Conservation (phyloP, 2,329 filamentous ascomycete genomes). For the Fusarium sp. region DNA sequence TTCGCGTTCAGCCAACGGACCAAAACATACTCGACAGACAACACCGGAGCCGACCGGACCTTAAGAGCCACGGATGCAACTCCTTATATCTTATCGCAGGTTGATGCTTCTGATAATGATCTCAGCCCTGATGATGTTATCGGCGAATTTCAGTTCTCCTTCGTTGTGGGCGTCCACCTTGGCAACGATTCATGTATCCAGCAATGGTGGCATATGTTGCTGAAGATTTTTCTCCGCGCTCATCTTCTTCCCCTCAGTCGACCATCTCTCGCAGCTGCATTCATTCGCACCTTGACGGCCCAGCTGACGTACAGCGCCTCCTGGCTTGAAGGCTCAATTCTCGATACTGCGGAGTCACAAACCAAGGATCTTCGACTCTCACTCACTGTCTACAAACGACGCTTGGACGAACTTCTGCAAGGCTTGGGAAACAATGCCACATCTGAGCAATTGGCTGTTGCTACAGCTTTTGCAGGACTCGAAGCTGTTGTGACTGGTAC, state of each 20-base stretch:
- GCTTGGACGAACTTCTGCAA: constrained; percentile 59
- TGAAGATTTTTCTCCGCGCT: constrained; percentile 62
- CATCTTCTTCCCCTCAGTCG: constrained; percentile 54
- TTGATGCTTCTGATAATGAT: constrained; percentile 44
- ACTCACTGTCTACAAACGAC: constrained; percentile 64
- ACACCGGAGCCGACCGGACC: constrained; percentile 52
- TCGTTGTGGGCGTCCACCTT: constrained; percentile 65
- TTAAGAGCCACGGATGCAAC: constrained; percentile 61
- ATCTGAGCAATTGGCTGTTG: constrained; percentile 55
- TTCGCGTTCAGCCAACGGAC: constrained; percentile 59
- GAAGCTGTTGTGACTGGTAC: constrained; percentile 47
- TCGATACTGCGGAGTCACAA: constrained; percentile 49
- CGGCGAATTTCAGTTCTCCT: constrained; percentile 70
- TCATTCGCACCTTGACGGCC: constrained; percentile 62
- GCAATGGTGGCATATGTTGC: constrained; percentile 68
- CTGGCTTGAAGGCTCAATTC: constrained; percentile 58
- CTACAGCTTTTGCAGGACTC: constrained; percentile 56
- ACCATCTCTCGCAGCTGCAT: constrained; percentile 56
- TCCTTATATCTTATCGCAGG: constrained; percentile 54
- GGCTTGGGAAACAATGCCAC: constrained; percentile 48
- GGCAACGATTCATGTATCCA: constrained; percentile 68
- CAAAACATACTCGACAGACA: constrained; percentile 54
- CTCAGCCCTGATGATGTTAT: constrained; percentile 57
- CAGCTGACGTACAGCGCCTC: constrained; percentile 65
- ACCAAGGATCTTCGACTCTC: constrained; percentile 54